Conservation (phyloP, 495 filamentous ascomycete species). For the Aspergillus avenaceus region DNA sequence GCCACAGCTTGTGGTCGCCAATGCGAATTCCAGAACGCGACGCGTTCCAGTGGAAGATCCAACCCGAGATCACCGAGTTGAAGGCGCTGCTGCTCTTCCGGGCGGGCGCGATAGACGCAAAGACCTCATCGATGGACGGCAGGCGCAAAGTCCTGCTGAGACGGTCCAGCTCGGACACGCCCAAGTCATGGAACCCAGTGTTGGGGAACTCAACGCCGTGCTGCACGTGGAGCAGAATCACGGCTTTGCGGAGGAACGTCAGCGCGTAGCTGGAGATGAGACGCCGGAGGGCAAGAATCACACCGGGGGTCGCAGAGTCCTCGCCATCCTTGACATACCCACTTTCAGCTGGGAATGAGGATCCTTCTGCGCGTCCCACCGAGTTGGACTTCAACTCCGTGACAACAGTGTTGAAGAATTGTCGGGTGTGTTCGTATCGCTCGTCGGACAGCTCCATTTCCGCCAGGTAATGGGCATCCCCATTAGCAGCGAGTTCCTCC, state of each 20-base stretch:
- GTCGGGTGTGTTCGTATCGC: constrained; percentile 25
- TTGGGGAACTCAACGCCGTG: constrained; percentile 84
- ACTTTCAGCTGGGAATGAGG: constrained; percentile 38
- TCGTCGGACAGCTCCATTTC: constrained; percentile 27
- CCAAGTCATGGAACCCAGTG: constrained; percentile 59
- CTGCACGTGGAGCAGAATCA: constrained; percentile 79
- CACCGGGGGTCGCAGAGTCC: constrained; percentile 31
- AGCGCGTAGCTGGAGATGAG: constrained; percentile 75
- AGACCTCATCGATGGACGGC: constrained; percentile 75
- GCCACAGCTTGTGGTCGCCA: constrained; percentile 40
- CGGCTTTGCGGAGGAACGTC: constrained; percentile 82
- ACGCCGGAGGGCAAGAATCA: constrained; percentile 45
- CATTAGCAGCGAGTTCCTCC: constrained; percentile 32
- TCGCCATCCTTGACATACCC: constrained; percentile 44
- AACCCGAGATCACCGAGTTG: constrained; percentile 62
- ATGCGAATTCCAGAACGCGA: constrained; percentile 40
- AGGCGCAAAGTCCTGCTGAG: constrained; percentile 70
- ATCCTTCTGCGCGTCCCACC: constrained; percentile 38
- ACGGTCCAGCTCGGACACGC: constrained; percentile 75
- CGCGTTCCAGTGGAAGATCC: constrained; percentile 66
- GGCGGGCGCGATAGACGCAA: constrained; percentile 42
- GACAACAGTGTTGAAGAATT: constrained; percentile 42
- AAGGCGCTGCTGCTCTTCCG: constrained; percentile 31
- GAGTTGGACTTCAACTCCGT: constrained; percentile 41
- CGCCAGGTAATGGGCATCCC: constrained; percentile 26